Percentiles rank a stretch among this genome's conserved stretches.
Evolutionary conservation across 345 rosid genomes (phyloP).

Genomic region (Populus tremula): DNA sequence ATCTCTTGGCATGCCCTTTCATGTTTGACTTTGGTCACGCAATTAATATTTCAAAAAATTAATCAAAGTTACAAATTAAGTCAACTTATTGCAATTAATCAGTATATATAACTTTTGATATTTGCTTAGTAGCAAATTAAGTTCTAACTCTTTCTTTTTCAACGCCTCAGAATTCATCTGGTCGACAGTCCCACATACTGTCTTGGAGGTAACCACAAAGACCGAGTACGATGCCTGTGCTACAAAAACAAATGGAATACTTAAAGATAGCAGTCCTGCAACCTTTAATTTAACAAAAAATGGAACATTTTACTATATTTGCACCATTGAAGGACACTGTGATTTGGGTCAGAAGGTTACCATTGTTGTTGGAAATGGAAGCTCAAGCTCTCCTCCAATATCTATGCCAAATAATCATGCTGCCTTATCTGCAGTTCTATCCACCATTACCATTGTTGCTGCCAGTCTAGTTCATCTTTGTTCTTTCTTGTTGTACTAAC

Average conservation of each 20-base stretch:
- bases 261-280: neutral
- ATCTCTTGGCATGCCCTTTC: too few relatives aligned
- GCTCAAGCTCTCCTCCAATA: neutral
- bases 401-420: neutral
- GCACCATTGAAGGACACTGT: slow-evolving; percentile 2
- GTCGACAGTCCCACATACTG: neutral
- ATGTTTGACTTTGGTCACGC: too few relatives aligned
- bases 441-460: neutral
- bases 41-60: neutral
- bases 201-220: neutral
- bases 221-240: neutral
- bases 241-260: neutral
- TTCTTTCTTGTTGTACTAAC: too few relatives aligned
- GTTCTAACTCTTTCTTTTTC: too few relatives aligned
- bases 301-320: slow-evolving; percentile 4
- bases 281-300: neutral
- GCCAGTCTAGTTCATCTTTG: too few relatives aligned
- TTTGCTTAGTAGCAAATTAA: neutral
- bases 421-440: neutral
- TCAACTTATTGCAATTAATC: neutral
- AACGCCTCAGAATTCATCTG: slow-evolving; percentile 3
- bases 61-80: neutral
- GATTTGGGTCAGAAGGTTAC: neutral
- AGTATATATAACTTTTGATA: too few relatives aligned
- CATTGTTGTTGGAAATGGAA: slow-evolving; percentile 8